Evolutionary conservation across 106 monocot species (phyloP), one percentile per base, ranked within the genome.

Genomic region (Apostasia shenzhenica): DNA sequence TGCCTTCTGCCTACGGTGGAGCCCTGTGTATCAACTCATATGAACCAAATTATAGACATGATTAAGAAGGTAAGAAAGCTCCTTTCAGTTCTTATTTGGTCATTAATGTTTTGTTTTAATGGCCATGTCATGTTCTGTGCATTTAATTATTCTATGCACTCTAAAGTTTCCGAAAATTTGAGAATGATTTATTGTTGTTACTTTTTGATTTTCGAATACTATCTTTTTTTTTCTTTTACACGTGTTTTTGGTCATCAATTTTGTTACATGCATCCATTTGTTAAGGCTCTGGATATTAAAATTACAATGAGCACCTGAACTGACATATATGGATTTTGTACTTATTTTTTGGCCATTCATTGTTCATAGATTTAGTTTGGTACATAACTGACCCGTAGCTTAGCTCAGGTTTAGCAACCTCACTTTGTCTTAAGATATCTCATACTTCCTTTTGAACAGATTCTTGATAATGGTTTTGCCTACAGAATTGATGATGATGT

Each of bases 11-110:
- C 97, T 70, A 78, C 89, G 67, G 68, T 87, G 62, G 92, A 97
- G 68, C 97, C 97, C 57, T 86, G 87, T 63, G 92, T 97, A 39
- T 85, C 97, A 51, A 68, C 70, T 57, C 97, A 97, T 69, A 92
- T 97, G 49, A 67, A 43, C 66, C 87, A 97, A 70, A 92, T 97
- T 73, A 90, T 92, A 60, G 81, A 87, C 54, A 92, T 97, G 97
- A 92, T 97, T 63, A 85, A 84, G 49, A 76, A 97, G 92, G 97
- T 87, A 75, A 55, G 60, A 12, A 75, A 12, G 3, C 8, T 70
- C 1, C 39, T 54, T 68, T 68, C 14, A 52, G 10, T 52, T 52
- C 10, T 52, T 10, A 52, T 4, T 39, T 48, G 48, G 26, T 72
- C 26, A 45, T 40, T 70, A 7, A 37, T 12, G 45, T 11, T 11